phyloP scores from a whole-genome alignment of 108 stramenopile species.

The Cyclotella baltica region DNA sequence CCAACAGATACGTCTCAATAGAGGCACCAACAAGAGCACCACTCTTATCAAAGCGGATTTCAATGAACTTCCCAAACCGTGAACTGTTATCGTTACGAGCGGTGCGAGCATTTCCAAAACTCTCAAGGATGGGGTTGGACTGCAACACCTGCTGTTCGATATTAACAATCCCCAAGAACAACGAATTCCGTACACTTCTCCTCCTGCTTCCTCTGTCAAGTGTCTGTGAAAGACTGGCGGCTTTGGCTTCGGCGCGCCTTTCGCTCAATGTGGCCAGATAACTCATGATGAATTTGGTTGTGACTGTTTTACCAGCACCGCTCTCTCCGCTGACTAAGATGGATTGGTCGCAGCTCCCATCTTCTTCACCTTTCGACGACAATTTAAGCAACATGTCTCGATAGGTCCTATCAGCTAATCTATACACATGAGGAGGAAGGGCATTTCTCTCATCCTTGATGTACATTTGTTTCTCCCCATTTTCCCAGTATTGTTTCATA shows the following conservation, averaged over 20 bases:
- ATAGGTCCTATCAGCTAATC: constrained; percentile 91
- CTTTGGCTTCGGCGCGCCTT: constrained; percentile 59
- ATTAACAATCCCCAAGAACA: constrained; percentile 27
- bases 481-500: constrained; percentile 81
- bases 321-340: constrained; percentile 90
- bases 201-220: background rate
- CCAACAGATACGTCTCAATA: constrained; percentile 93
- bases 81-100: constrained; percentile 88
- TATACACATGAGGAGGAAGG: constrained; percentile 96
- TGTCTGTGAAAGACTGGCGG: no score
- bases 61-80: constrained; percentile 95
- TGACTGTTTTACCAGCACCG: constrained; percentile 98
- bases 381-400: constrained; percentile 83
- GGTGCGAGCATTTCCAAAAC: constrained; percentile 96
- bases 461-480: constrained; percentile 47
- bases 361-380: constrained; percentile 27
- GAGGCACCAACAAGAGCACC: constrained; percentile 85
- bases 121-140: constrained; percentile 96
- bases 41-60: constrained; percentile 79
- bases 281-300: constrained; percentile 97
- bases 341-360: constrained; percentile 53
- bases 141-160: constrained; percentile 91
- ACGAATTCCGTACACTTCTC: background rate
- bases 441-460: constrained; percentile 1
- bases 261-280: constrained; percentile 87